These are phyloP conservation scores for Meripilus lineatus DNA, from an alignment of 1,284 basidiomycete genomes.

Conservation along the genomic window DNA sequence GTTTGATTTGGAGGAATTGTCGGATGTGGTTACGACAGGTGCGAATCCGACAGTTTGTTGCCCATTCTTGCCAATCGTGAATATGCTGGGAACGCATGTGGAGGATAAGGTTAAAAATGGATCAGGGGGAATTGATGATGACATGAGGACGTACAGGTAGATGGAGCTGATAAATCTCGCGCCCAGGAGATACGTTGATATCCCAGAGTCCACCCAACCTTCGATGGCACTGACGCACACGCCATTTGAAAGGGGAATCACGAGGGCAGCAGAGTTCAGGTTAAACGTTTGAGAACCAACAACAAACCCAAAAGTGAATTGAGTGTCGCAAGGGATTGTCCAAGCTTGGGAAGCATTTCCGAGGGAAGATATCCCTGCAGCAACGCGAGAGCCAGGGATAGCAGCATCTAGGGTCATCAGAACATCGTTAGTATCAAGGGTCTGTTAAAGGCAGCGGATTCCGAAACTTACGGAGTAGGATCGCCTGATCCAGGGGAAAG, in stretches of 20 bases:
- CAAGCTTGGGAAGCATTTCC: constrained; percentile 26
- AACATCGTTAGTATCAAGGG: not conserved
- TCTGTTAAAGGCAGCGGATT: no score
- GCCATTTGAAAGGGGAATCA: constrained; percentile 24
- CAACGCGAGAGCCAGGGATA: constrained; percentile 24
- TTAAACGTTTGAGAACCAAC: constrained; percentile 30
- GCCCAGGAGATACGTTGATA: constrained; percentile 34
- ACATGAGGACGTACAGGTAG: constrained; percentile 32
- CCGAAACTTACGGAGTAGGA: constrained; percentile 32
- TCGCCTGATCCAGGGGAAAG: constrained; percentile 30
- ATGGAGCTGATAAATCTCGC: constrained; percentile 32
- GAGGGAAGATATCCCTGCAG: constrained; percentile 21
- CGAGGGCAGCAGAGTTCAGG: constrained; percentile 30
- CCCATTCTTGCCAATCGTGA: constrained; percentile 28
- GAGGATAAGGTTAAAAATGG: not conserved
- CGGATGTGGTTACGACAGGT: constrained; percentile 14
- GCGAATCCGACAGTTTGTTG: constrained; percentile 32
- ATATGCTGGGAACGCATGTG: constrained; percentile 24
- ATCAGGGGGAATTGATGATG: not conserved
- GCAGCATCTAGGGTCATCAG: constrained; percentile 19
- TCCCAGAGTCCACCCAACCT: constrained; percentile 27
- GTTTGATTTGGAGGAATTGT: constrained; percentile 11
- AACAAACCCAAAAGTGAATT: constrained; percentile 27
- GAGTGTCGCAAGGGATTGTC: constrained; percentile 34
- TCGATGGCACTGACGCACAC: constrained; percentile 34